These are phyloP conservation scores for Macrolepiota albuminosa DNA, from an alignment of 768 basidiomycete genomes.

Conservation along the genomic window DNA sequence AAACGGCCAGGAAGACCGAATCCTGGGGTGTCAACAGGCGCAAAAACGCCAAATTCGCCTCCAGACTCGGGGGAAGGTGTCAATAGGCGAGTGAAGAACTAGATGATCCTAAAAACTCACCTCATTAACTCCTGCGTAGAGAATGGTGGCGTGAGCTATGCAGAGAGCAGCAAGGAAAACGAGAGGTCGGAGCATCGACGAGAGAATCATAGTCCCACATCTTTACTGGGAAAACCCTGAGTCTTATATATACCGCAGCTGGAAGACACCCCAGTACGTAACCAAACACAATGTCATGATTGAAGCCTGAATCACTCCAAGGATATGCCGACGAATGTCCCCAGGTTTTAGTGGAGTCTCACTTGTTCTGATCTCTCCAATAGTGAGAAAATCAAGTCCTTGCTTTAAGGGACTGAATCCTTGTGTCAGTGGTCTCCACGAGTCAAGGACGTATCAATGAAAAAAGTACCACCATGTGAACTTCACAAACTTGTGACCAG, in stretches of 20 bases:
- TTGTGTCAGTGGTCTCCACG: background rate
- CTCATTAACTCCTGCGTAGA: conserved; percentile 44
- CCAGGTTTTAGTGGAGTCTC: no score
- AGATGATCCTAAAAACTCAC: conserved; percentile 16
- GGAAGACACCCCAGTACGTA: background rate
- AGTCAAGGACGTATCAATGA: background rate
- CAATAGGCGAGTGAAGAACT: background rate
- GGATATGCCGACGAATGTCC: background rate
- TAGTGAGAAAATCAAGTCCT: background rate
- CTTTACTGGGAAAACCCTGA: background rate
- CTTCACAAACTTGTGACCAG: background rate
- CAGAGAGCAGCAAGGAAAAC: conserved; percentile 8
- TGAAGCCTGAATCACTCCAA: background rate
- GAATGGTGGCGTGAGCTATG: conserved; percentile 23
- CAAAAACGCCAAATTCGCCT: conserved; percentile 41
- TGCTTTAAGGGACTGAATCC: background rate
- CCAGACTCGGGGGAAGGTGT: conserved; percentile 28
- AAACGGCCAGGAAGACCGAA: conserved; percentile 41
- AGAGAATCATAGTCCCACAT: conserved; percentile 4
- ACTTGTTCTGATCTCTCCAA: background rate
- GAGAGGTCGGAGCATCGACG: conserved; percentile 1
- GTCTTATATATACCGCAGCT: background rate
- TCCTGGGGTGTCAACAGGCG: conserved; percentile 26
- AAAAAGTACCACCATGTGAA: background rate
- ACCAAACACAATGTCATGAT: background rate